phyloP scores from a whole-genome alignment of 495 filamentous ascomycete species.

The Thermochaetoides thermophila region DNA sequence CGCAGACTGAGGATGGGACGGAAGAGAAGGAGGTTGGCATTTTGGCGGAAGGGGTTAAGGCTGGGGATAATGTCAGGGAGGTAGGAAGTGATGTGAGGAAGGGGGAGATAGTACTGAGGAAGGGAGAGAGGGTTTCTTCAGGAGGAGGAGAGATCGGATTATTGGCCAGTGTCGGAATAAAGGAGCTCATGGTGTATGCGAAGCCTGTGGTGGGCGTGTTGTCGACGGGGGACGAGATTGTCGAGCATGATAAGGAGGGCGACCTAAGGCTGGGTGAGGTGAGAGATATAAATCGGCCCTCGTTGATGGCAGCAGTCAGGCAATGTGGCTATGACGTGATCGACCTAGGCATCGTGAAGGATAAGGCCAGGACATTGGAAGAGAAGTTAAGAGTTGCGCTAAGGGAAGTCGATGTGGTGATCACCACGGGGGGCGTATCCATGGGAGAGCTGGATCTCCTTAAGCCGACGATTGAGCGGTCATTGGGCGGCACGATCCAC shows the following conservation, averaged over 20 bases:
- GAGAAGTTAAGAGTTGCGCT: conserved; percentile 58
- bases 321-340: conserved; percentile 67
- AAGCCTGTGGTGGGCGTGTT: conserved; percentile 73
- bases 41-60: conserved; percentile 52
- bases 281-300: conserved; percentile 81
- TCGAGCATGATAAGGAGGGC: conserved; percentile 52
- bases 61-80: conserved; percentile 80
- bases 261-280: conserved; percentile 66
- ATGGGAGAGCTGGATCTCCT: conserved; percentile 98
- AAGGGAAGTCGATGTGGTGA: conserved; percentile 60
- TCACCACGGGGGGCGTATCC: conserved; percentile 89
- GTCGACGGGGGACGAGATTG: conserved; percentile 91
- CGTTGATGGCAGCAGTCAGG: conserved; percentile 58
- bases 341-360: conserved; percentile 77
- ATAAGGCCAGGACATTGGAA: conserved; percentile 66
- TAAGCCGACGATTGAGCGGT: conserved; percentile 89
- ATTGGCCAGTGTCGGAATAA: conserved; percentile 67
- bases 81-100: conserved; percentile 72
- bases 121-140: conserved; percentile 64
- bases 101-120: conserved; percentile 51
- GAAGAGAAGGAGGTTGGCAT: conserved; percentile 86
- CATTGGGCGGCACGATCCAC: conserved; percentile 83
- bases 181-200: conserved; percentile 57
- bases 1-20: conserved; percentile 64
- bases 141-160: conserved; percentile 85